Evolutionary conservation across 2,329 filamentous ascomycete genomes (phyloP), one percentile per base, ranked within the genome.

Genomic region (Nemania serpens): DNA sequence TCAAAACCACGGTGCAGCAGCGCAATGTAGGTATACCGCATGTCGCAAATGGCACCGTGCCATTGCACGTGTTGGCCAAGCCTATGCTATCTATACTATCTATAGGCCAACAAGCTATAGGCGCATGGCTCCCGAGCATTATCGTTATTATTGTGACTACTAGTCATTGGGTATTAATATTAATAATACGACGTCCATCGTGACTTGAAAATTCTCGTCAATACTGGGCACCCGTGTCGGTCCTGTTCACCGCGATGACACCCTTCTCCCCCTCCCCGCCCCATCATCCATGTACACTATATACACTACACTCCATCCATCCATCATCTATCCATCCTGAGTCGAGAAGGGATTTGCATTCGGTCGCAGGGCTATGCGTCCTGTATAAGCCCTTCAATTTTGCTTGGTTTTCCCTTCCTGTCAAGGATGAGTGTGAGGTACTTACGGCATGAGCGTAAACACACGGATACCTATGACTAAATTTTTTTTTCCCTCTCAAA

Each of bases 161-260:
- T 52, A 33, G 45, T 46, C 25, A 29, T 29, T 29, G 25, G 25
- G 25, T 29, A 47, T 48, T 47, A 33, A 11, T 48, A 48, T 18
- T 48, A 29, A 20, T 47, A 54, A 42, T 55, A 52, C 47, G 50
- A 15, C 51, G 34, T 42, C 47, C 51, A 42, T 45, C 51, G 59
- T 59, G 60, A 56, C 51, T 15, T 59, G 60, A 59, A 62, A 59
- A 62, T 62, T 59, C 56, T 59, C 22, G 48, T 33, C 41, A 18
- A 46, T 41, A 33, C 53, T 52, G 5, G 20, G 20, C 36, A 47
- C 29, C 42, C 47, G 36, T 55, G 49, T 39, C 33, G 15, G 17
- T 50, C 20, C 17, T 45, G 25, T 36, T 25, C 39, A 50, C 54
- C 47, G 22, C 46, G 39, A 59, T 59, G 43, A 49, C 42, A 41